Evolutionary conservation across 495 filamentous ascomycete species (phyloP).

Genomic region (Penicillium coprophilum): DNA sequence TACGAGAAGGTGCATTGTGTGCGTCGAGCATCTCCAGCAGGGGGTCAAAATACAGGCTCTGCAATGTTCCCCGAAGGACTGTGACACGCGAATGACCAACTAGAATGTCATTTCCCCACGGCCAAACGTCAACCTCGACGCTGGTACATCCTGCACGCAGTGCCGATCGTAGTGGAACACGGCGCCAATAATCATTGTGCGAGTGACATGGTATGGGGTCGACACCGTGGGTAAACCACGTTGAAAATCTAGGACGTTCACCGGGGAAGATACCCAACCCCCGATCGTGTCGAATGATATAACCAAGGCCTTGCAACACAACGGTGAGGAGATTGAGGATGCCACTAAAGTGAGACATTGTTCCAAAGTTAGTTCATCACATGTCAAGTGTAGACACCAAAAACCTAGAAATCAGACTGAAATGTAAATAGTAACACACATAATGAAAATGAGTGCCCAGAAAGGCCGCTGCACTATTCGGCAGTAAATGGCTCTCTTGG

Average conservation of each 20-base stretch:
- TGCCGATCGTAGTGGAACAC: conserved; percentile 49
- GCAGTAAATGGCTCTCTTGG: conserved; percentile 4
- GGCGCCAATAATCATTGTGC: conserved; percentile 77
- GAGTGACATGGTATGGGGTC: conserved; percentile 37
- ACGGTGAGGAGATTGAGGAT: conserved; percentile 13
- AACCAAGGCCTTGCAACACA: not conserved
- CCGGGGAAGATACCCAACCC: conserved; percentile 42
- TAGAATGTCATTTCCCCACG: conserved; percentile 48
- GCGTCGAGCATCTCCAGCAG: conserved; percentile 42
- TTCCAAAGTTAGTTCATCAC: not conserved
- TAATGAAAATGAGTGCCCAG: conserved; percentile 8
- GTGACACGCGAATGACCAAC: conserved; percentile 44
- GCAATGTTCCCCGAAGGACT: conserved; percentile 34
- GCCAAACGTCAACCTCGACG: conserved; percentile 75
- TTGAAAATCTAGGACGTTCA: conserved; percentile 10
- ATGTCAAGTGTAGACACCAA: not conserved
- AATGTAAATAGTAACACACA: not conserved
- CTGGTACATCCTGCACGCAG: conserved; percentile 57
- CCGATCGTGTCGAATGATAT: conserved; percentile 1
- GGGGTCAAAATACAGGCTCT: conserved; percentile 63
- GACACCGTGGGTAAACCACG: conserved; percentile 18
- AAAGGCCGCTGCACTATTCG: conserved; percentile 4
- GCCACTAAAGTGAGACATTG: conserved; percentile 6
- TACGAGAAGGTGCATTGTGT: conserved; percentile 16
- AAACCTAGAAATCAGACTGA: not conserved